Percentiles rank a stretch among this genome's conserved stretches.
These are phyloP conservation scores for Dactylellina sp. DNA, from an alignment of 2,329 filamentous ascomycete species.

Conservation along the genomic window DNA sequence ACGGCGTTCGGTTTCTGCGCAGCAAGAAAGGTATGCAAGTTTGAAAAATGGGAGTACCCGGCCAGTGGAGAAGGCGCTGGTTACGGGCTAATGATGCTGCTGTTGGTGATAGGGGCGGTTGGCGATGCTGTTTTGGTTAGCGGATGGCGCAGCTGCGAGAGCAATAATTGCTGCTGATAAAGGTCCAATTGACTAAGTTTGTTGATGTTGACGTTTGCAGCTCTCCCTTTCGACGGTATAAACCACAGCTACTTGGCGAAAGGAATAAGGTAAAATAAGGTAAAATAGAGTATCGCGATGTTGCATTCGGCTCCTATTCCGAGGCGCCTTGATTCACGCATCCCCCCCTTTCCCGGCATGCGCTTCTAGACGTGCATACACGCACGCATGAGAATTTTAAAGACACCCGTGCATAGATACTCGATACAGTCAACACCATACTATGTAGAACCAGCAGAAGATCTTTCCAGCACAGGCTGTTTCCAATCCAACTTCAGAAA, in stretches of 20 bases:
- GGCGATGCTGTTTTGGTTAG: conserved; percentile 29
- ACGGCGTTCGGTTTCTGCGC: background rate
- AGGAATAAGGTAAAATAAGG: conserved; percentile 7
- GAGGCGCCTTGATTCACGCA: conserved; percentile 45
- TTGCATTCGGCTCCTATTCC: conserved; percentile 45
- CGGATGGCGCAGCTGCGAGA: conserved; percentile 23
- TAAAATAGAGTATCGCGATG: too few relatives aligned
- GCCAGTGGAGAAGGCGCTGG: background rate
- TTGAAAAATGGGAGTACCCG: too few relatives aligned
- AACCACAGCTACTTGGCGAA: background rate
- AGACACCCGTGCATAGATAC: too few relatives aligned
- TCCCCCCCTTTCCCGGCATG: conserved; percentile 9
- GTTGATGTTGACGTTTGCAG: too few relatives aligned
- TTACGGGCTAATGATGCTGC: background rate
- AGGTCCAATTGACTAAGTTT: too few relatives aligned
- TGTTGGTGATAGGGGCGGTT: conserved; percentile 9
- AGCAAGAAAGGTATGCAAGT: background rate
- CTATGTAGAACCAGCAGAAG: background rate
- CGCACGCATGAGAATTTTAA: too few relatives aligned
- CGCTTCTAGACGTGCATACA: background rate
- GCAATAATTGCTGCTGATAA: background rate
- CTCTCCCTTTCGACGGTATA: background rate
- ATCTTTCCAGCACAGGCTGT: conserved; percentile 5
- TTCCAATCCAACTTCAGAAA: conserved; percentile 11
- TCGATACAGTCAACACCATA: background rate